These are phyloP conservation scores for Scutellaria galericulata DNA, from an alignment of 257 asterid genomes.

Conservation along the genomic window DNA sequence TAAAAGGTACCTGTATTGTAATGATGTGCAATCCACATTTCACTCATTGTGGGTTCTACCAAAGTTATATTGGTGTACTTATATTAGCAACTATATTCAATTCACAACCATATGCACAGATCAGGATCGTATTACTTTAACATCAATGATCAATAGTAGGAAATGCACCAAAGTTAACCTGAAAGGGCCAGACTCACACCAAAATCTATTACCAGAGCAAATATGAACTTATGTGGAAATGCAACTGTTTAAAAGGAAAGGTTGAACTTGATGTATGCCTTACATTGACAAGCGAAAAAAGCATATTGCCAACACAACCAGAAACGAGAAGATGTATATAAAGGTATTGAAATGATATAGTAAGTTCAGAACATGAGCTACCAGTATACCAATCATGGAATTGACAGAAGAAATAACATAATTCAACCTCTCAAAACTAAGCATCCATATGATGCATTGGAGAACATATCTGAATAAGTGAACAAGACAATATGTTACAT, in stretches of 20 bases:
- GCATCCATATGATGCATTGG: background rate
- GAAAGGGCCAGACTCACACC: background rate
- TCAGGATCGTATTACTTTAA: background rate
- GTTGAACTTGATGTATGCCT: background rate
- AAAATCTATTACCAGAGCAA: background rate
- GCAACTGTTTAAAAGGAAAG: background rate
- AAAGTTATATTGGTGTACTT: background rate
- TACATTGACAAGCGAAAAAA: constrained; percentile 7
- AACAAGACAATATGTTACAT: background rate
- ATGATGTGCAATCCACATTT: background rate
- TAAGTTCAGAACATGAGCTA: background rate
- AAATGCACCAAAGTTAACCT: background rate
- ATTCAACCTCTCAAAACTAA: background rate
- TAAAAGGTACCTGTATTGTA: background rate
- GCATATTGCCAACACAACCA: background rate
- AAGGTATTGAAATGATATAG: background rate
- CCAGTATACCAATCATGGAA: background rate
- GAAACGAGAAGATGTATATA: background rate
- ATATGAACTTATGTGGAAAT: constrained; percentile 3
- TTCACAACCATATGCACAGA: background rate
- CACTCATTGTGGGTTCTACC: background rate
- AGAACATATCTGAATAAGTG: background rate
- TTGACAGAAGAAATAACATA: background rate
- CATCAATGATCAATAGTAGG: constrained; percentile 2
- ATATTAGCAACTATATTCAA: background rate